Evolutionary conservation across 495 filamentous ascomycete species (phyloP).

Genomic region (Xylaria longipes): DNA sequence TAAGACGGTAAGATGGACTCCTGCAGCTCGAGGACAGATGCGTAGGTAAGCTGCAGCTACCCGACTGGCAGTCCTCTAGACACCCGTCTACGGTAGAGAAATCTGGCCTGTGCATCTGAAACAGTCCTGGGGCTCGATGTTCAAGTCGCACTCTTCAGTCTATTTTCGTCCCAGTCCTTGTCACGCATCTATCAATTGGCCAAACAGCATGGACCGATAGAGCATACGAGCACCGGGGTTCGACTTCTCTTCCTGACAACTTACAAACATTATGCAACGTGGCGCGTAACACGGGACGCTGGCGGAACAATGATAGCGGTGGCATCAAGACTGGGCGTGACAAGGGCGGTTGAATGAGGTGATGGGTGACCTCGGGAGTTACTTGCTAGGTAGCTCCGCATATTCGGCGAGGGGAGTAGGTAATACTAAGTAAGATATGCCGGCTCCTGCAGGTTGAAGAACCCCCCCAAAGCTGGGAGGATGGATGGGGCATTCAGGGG

Average conservation of each 20-base stretch:
- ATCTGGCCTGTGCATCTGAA: conserved; percentile 22
- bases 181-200: conserved; percentile 3
- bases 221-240: conserved; percentile 9
- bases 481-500: conserved; percentile 9
- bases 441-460: conserved; percentile 22
- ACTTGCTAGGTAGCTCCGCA: conserved; percentile 17
- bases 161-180: conserved; percentile 21
- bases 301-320: background rate
- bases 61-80: conserved; percentile 19
- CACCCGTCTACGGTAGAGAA: conserved; percentile 3
- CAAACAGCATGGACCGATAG: background rate
- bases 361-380: conserved; percentile 14
- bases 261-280: conserved; percentile 23
- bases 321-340: background rate
- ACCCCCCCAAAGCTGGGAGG: conserved; percentile 2
- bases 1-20: conserved; percentile 14
- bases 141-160: conserved; percentile 8
- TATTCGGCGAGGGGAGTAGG: conserved; percentile 13
- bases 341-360: conserved; percentile 9
- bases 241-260: conserved; percentile 5
- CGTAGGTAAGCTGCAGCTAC: conserved; percentile 23
- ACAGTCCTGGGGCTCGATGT: conserved; percentile 10
- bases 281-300: conserved; percentile 7
- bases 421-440: conserved; percentile 21
- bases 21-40: conserved; percentile 20